phyloP scores from a whole-genome alignment of 2,329 filamentous ascomycete genomes.

The Pezicula carpinea region DNA sequence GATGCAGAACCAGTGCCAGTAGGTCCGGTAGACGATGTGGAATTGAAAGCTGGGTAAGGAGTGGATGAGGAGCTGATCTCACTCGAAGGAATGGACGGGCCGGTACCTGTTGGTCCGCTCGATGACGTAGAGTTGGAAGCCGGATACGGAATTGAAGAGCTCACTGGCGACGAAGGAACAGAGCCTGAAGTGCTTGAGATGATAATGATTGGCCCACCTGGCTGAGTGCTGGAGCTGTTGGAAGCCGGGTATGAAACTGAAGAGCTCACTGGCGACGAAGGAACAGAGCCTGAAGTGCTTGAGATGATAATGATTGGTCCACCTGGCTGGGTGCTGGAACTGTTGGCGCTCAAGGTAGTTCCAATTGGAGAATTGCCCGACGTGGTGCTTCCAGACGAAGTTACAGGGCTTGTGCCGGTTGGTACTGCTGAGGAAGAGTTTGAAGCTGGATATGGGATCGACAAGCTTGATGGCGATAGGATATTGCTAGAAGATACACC shows the following conservation, averaged over 20 bases:
- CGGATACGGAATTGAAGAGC: constrained; percentile 2
- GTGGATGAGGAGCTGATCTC: too few species aligned
- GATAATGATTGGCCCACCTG: not conserved
- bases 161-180: not conserved
- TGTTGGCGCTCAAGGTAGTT: not conserved
- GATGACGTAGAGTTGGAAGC: constrained; percentile 1
- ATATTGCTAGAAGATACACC: not conserved
- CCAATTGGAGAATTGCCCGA: not conserved
- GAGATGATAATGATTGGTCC: not conserved
- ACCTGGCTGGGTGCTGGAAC: not conserved
- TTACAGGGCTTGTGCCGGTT: not conserved
- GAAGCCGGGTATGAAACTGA: not conserved
- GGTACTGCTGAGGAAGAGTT: not conserved
- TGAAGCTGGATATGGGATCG: not conserved
- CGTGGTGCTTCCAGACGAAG: not conserved
- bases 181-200: not conserved
- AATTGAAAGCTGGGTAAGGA: too few species aligned
- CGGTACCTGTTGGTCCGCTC: too few species aligned
- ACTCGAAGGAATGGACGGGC: not conserved
- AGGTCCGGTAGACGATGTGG: too few species aligned
- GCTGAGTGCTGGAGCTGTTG: not conserved
- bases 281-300: not conserved
- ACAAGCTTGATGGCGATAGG: too few species aligned
- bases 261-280: not conserved
- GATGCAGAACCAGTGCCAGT: too few species aligned